Conservation (phyloP, 306 rosid genomes). For the Neltuma alba region DNA sequence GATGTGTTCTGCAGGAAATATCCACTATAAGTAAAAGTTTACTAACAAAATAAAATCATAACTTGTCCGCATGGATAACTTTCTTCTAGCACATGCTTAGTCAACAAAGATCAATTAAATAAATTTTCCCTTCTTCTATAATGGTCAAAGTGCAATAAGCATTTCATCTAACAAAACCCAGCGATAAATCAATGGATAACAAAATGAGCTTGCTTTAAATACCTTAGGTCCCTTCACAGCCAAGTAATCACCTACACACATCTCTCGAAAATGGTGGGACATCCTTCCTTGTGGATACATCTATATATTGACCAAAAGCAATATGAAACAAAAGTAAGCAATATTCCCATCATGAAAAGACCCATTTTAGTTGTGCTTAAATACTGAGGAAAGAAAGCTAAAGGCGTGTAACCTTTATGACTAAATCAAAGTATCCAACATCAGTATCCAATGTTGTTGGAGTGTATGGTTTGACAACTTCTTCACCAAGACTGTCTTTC, state of each 20-base stretch:
- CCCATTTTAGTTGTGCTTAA: constrained; percentile 8
- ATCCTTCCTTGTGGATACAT: constrained; percentile 99
- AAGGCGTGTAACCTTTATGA: constrained; percentile 59
- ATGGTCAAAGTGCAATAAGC: constrained; percentile 4
- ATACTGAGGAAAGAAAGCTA: constrained; percentile 6
- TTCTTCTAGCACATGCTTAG: background rate
- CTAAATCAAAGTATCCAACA: constrained; percentile 83
- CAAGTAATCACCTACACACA: constrained; percentile 73
- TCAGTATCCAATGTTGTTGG: constrained; percentile 92
- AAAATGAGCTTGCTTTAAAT: constrained; percentile 6
- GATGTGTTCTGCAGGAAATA: background rate
- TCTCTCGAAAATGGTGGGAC: constrained; percentile 88
- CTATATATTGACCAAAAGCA: constrained; percentile 38
- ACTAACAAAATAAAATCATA: background rate
- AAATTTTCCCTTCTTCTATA: background rate
- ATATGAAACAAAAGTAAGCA: background rate
- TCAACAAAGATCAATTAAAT: constrained; percentile 16
- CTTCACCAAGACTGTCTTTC: constrained; percentile 76
- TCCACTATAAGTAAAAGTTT: background rate
- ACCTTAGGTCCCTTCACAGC: constrained; percentile 94
- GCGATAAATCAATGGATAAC: background rate
- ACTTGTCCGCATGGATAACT: background rate
- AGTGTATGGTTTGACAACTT: constrained; percentile 77
- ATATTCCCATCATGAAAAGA: background rate
- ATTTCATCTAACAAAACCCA: constrained; percentile 11